Percentiles rank a stretch among this genome's conserved stretches.
These are phyloP conservation scores for Shiraia bambusicola DNA, from an alignment of 2,329 filamentous ascomycete genomes.

Conservation along the genomic window DNA sequence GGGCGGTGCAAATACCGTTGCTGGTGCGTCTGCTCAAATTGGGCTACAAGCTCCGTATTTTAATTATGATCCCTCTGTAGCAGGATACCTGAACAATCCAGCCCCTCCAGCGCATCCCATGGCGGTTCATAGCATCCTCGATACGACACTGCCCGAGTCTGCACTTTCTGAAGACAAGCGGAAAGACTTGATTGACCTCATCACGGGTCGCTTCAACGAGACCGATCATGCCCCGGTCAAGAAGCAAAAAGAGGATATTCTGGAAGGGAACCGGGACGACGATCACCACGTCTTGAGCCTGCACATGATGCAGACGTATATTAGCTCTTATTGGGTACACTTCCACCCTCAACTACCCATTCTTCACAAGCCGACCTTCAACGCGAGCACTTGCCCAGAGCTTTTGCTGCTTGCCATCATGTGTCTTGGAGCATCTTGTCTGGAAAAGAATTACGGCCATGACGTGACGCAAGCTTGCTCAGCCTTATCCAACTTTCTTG, in stretches of 20 bases:
- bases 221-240: conserved; percentile 72
- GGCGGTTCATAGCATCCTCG: conserved; percentile 83
- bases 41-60: conserved; percentile 54
- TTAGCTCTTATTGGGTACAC: conserved; percentile 84
- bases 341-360: conserved; percentile 95
- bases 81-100: conserved; percentile 51
- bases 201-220: conserved; percentile 79
- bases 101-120: conserved; percentile 73
- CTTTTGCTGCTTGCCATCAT: conserved; percentile 85
- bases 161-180: conserved; percentile 86
- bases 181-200: conserved; percentile 77
- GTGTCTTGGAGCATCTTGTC: conserved; percentile 84
- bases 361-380: conserved; percentile 90
- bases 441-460: conserved; percentile 78
- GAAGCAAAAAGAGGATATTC: conserved; percentile 72
- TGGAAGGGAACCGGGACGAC: conserved; percentile 73
- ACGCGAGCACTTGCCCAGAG: conserved; percentile 80
- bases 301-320: conserved; percentile 94
- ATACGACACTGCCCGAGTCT: conserved; percentile 76
- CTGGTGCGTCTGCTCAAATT: conserved; percentile 43
- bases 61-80: conserved; percentile 52
- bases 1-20: conserved; percentile 38
- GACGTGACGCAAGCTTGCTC: conserved; percentile 75
- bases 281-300: conserved; percentile 70
- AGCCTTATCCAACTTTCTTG: conserved; percentile 83